Evolutionary conservation across 495 filamentous ascomycete species (phyloP).

Genomic region (Penicillium alfredii): DNA sequence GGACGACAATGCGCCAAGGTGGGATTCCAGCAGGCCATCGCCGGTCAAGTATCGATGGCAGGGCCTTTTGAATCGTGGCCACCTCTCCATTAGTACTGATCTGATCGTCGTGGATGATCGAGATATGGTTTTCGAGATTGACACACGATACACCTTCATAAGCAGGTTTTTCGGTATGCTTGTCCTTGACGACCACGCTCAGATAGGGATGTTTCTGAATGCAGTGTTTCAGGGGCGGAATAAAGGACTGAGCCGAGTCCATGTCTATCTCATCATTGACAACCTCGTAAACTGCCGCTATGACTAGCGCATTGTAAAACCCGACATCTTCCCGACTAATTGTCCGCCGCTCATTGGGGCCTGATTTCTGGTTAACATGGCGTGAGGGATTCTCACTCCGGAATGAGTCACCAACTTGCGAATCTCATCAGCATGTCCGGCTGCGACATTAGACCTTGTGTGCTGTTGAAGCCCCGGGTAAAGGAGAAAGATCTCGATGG

Average conservation of each 20-base stretch:
- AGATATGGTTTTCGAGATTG: slow-evolving; percentile 18
- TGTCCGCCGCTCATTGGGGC: slow-evolving; percentile 23
- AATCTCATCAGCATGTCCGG: neutral
- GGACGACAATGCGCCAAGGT: slow-evolving; percentile 22
- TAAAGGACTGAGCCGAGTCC: slow-evolving; percentile 4
- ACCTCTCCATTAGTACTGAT: slow-evolving; percentile 2
- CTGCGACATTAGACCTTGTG: neutral
- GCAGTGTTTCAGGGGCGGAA: slow-evolving; percentile 13
- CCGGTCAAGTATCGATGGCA: slow-evolving; percentile 16
- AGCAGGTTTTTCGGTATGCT: slow-evolving; percentile 17
- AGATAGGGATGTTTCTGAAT: slow-evolving; percentile 13
- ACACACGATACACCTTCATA: slow-evolving; percentile 12
- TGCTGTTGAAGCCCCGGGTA: no score
- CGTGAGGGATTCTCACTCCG: neutral
- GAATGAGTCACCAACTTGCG: neutral
- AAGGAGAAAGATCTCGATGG: no score
- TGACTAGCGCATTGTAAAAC: slow-evolving; percentile 20
- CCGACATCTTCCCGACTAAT: slow-evolving; percentile 23
- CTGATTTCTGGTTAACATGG: slow-evolving; percentile 8
- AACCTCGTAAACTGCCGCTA: slow-evolving; percentile 21
- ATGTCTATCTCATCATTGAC: slow-evolving; percentile 7
- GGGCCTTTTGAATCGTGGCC: slow-evolving; percentile 4
- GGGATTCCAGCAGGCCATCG: slow-evolving; percentile 19
- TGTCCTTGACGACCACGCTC: slow-evolving; percentile 15
- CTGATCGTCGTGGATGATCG: slow-evolving; percentile 7